Percentiles rank a stretch among this genome's conserved stretches.
phyloP scores from a whole-genome alignment of 495 filamentous ascomycete species.

The Pyronema domesticum region DNA sequence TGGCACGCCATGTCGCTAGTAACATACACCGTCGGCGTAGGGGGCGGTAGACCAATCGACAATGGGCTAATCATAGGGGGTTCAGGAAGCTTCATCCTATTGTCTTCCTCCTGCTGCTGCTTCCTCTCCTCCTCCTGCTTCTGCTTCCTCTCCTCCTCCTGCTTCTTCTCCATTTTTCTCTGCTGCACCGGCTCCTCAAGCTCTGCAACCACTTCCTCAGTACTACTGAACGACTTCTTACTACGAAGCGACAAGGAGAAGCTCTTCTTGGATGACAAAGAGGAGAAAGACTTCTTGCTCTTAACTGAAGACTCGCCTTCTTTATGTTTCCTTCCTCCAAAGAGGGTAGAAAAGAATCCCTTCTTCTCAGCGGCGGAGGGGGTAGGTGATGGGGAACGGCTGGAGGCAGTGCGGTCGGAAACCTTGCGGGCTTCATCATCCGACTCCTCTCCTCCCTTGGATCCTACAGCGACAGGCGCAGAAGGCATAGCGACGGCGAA shows the following conservation, averaged over 20 bases:
- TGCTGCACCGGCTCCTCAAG: too few species aligned
- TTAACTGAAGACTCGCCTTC: neutral
- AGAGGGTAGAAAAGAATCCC: constrained; percentile 30
- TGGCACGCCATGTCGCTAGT: too few species aligned
- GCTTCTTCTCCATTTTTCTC: too few species aligned
- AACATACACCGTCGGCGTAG: too few species aligned
- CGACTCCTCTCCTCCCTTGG: constrained; percentile 11
- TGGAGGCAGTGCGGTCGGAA: constrained; percentile 16
- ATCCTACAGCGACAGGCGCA: constrained; percentile 6
- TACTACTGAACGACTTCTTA: neutral
- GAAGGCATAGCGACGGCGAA: neutral
- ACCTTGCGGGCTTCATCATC: constrained; percentile 23
- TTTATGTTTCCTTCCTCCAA: constrained; percentile 19
- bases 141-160: too few species aligned
- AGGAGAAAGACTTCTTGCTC: neutral
- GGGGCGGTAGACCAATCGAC: too few species aligned
- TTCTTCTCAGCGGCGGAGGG: constrained; percentile 20
- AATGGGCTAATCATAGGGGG: too few species aligned
- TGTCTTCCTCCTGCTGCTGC: too few species aligned
- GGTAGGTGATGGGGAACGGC: constrained; percentile 13
- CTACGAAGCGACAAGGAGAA: neutral
- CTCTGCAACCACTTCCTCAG: too few species aligned
- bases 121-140: too few species aligned
- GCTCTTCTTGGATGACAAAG: neutral
- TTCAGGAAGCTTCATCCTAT: too few species aligned